A percentile compares a stretch with the other conserved stretches of the same genome.
phyloP scores from a whole-genome alignment of 2,329 filamentous ascomycete species.

The Zalaria sp. region DNA sequence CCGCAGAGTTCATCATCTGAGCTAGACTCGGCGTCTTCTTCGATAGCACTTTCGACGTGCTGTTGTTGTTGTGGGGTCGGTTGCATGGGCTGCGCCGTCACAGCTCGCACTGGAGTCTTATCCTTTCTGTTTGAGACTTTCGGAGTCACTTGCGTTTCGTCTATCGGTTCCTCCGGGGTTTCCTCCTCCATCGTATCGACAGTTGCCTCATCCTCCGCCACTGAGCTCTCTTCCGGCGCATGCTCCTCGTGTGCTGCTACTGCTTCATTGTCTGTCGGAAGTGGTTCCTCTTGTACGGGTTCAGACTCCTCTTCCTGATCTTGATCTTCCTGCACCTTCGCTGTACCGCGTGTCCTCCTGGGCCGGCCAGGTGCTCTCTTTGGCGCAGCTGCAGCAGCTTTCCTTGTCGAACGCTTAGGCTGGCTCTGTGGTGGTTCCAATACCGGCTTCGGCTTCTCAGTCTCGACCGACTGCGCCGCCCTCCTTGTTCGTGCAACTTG shows the following conservation, averaged over 20 bases:
- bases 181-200: neutral
- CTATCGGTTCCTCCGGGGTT: neutral
- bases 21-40: neutral
- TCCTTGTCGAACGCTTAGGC: neutral
- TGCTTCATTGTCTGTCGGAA: too few species aligned
- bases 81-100: neutral
- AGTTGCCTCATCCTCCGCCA: neutral
- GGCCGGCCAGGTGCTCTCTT: neutral
- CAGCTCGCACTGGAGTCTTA: too few species aligned
- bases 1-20: constrained; percentile 9
- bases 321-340: neutral
- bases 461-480: neutral
- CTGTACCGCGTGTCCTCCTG: neutral
- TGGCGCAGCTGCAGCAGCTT: neutral
- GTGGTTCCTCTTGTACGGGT: neutral
- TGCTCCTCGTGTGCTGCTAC: too few species aligned
- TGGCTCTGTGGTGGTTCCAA: neutral
- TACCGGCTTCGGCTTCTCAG: constrained; percentile 3
- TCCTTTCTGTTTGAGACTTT: neutral
- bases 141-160: neutral
- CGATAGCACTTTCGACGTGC: neutral
- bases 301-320: neutral
- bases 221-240: neutral
- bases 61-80: neutral
- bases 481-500: constrained; percentile 14